These are phyloP conservation scores for Ophiocordyceps camponoti-leonardi DNA, from an alignment of 2,329 filamentous ascomycete species.

Conservation along the genomic window DNA sequence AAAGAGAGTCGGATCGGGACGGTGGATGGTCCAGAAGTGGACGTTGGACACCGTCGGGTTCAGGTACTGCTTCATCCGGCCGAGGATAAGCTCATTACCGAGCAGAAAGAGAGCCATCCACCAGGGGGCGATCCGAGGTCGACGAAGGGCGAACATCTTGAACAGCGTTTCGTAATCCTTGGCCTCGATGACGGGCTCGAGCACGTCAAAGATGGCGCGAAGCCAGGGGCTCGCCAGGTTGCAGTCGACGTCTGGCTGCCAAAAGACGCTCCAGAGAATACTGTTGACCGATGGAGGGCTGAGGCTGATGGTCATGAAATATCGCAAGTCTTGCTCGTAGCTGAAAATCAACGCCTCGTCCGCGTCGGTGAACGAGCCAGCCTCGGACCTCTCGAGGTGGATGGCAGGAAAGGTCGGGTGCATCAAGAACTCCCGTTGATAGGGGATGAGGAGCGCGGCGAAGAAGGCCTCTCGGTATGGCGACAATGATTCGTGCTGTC, in stretches of 20 bases:
- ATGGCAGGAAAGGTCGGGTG: background rate
- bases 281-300: background rate
- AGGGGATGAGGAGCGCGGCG: background rate
- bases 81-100: slow-evolving; percentile 1
- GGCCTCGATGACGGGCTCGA: slow-evolving; percentile 3
- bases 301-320: background rate
- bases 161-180: slow-evolving; percentile 2
- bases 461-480: background rate
- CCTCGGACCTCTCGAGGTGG: background rate
- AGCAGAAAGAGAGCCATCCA: slow-evolving; percentile 7
- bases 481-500: background rate
- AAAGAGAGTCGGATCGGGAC: slow-evolving; percentile 4
- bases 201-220: slow-evolving; percentile 2
- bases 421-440: background rate
- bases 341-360: background rate
- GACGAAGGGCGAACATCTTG: slow-evolving; percentile 5
- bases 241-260: slow-evolving; percentile 9
- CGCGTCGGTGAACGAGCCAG: background rate
- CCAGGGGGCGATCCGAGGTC: slow-evolving; percentile 6
- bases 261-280: slow-evolving; percentile 1
- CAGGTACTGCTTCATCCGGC: slow-evolving; percentile 4
- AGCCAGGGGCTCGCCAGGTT: slow-evolving; percentile 9
- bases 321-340: background rate
- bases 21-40: slow-evolving; percentile 2
- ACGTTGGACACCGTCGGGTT: background rate